Conservation (phyloP, 805 yeast genomes). For the Yamadazyma endophytica region DNA sequence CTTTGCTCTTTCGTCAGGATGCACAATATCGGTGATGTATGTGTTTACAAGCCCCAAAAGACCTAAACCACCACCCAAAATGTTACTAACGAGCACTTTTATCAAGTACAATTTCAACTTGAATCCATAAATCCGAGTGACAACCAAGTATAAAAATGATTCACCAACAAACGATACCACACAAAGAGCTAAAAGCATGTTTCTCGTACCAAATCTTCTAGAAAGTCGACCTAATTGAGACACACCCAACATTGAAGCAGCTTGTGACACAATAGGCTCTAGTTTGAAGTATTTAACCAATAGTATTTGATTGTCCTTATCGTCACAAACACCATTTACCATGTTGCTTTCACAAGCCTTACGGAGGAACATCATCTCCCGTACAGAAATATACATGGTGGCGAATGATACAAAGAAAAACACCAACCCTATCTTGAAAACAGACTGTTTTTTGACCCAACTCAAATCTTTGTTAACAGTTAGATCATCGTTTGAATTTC, state of each 20-base stretch:
- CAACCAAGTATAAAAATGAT: no score
- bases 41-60: conserved; percentile 57
- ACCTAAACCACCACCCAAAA: conserved; percentile 60
- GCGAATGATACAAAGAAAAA: conserved; percentile 2
- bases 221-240: conserved; percentile 44
- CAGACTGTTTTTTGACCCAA: no score
- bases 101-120: conserved; percentile 35
- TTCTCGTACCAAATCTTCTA: conserved; percentile 35
- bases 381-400: not conserved
- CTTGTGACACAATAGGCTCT: conserved; percentile 44
- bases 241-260: conserved; percentile 48
- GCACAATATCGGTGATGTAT: conserved; percentile 72
- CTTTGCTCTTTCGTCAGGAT: conserved; percentile 51
- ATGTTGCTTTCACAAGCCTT: conserved; percentile 7
- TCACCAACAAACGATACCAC: no score
- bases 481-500: no score
- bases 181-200: conserved; percentile 19
- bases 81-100: conserved; percentile 40
- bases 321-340: not conserved
- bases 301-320: not conserved
- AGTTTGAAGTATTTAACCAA: conserved; percentile 34
- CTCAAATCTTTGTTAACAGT: no score
- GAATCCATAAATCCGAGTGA: no score
- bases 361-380: conserved; percentile 3
- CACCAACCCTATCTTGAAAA: not conserved